phyloP scores from a whole-genome alignment of 306 rosid species.

The Oxytropis ochrocephala region DNA sequence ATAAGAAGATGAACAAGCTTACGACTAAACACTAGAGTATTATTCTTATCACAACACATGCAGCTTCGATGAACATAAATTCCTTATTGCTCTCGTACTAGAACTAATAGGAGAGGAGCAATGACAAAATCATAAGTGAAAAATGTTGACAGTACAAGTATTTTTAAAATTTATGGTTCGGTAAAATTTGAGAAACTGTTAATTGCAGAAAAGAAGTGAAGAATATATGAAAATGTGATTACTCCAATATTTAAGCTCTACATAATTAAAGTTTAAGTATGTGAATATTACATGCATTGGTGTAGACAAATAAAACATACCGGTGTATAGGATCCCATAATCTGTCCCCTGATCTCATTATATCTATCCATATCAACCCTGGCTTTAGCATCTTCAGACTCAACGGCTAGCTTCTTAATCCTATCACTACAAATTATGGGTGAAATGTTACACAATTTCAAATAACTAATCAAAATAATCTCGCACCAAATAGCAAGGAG shows the following conservation, averaged over 20 bases:
- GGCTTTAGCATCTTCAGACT: too few species aligned
- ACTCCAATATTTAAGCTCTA: constrained; percentile 9
- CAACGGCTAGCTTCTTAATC: constrained; percentile 62
- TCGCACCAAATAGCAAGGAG: neutral
- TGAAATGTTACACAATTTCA: constrained; percentile 15
- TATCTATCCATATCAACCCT: too few species aligned
- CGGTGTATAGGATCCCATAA: too few species aligned
- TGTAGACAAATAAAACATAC: too few species aligned
- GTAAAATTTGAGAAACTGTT: constrained; percentile 3
- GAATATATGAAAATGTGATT: neutral
- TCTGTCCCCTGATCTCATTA: too few species aligned
- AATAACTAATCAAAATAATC: neutral
- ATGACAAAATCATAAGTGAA: neutral
- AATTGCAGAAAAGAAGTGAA: neutral
- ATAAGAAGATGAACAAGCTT: neutral
- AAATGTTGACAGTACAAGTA: neutral
- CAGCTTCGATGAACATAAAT: neutral
- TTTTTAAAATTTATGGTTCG: too few species aligned
- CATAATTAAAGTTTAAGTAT: neutral
- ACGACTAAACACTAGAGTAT: neutral
- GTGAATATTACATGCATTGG: too few species aligned
- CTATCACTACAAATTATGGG: constrained; percentile 46
- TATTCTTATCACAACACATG: neutral
- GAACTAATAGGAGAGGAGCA: neutral
- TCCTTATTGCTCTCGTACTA: neutral